Conservation (phyloP, 805 yeast genomes). For the Kuraishia hungarica region DNA sequence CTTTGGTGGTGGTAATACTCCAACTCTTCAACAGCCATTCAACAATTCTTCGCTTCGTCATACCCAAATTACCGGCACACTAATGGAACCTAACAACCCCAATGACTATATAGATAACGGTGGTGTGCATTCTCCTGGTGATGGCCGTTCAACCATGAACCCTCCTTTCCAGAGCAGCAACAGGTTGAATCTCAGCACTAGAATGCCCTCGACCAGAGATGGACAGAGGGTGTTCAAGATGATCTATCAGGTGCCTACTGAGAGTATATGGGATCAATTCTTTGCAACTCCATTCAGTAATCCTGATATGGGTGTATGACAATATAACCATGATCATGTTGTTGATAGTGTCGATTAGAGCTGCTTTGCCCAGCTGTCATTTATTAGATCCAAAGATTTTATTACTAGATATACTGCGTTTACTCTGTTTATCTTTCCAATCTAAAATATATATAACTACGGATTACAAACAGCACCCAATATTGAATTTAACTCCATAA, state of each 20-base stretch:
- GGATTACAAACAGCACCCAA: too few relatives aligned
- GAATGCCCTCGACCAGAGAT: slow-evolving; percentile 25
- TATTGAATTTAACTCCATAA: too few relatives aligned
- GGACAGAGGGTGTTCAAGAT: slow-evolving; percentile 51
- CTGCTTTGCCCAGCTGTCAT: too few relatives aligned
- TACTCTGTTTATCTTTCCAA: too few relatives aligned
- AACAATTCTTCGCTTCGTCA: background rate
- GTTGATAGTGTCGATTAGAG: too few relatives aligned
- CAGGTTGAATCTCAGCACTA: background rate
- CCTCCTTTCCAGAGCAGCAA: background rate
- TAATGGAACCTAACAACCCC: background rate
- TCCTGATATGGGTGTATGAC: background rate
- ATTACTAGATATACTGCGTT: too few relatives aligned
- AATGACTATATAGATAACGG: background rate
- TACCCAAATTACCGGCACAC: background rate
- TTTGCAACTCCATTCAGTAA: slow-evolving; percentile 22
- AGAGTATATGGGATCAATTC: slow-evolving; percentile 63
- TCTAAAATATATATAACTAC: too few relatives aligned
- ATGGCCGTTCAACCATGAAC: background rate
- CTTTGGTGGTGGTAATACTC: background rate
- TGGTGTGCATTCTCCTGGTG: background rate
- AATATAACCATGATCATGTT: too few relatives aligned
- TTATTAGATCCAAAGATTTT: too few relatives aligned
- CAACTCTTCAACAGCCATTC: background rate
- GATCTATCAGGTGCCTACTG: slow-evolving; percentile 55